Base-by-base conservation (phyloP, 2,329 filamentous ascomycete species). In the Scytalidium sp. region DNA sequence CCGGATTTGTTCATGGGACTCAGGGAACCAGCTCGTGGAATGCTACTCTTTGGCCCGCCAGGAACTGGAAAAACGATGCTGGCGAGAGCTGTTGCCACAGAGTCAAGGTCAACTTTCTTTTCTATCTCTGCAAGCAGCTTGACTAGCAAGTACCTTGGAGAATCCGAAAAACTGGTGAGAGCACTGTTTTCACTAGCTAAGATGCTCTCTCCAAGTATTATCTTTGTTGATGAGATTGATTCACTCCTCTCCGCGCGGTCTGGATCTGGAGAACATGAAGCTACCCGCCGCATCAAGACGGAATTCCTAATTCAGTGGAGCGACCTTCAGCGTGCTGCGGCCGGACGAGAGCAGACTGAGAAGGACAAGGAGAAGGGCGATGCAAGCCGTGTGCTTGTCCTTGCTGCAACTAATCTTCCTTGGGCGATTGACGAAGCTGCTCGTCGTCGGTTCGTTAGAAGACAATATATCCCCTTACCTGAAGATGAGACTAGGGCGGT, bases 31-130 rank as follows among this genome's bases (percentile, higher is more conserved):
- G 93, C 94, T 13, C 79, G 91, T 50, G 94, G 94, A 5, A 97
- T 99, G 90, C 77, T 99, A 1, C 77, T 99, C 1, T 99, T 99
- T 64, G 94, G 94, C 0, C 94, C 94, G 1, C 94, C 94, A 0
- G 94, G 94, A n/a, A 99, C 94, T 0, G 94, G 94, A 46, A 99
- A 99, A 70, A 99, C 94, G 0, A 99, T 99, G 94, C 75, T 99
- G 32, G 94, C 94, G 9, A 83, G 94, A 56, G 91, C 90, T 8
- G 93, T 97, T 1, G 94, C 94, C 1, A 97, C 94, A 0, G 94
- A 99, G 68, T 96, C 90, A 2, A 87, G 85, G 60, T 96, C 90
- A 10, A 96, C 95, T 0, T 99, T 97, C 70, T 97, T 99, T 71
- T 95, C 92, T 13, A 96, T 99, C 49, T 96, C 91, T 4, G 91